These are phyloP conservation scores for Trifolium fragiferum DNA, from an alignment of 306 rosid genomes.

Conservation along the genomic window DNA sequence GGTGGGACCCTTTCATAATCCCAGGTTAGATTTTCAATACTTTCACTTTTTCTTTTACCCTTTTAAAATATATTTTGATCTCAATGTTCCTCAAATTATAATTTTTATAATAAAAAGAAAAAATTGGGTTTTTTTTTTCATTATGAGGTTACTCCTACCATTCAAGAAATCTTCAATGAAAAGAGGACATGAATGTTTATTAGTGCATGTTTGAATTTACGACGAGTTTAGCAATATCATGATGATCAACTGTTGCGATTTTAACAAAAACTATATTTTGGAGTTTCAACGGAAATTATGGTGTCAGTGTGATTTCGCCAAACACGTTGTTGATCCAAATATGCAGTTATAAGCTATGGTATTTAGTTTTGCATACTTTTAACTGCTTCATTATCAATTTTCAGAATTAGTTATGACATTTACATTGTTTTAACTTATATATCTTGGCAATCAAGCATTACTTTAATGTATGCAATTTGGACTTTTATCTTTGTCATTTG, in stretches of 20 bases:
- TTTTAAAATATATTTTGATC: slow-evolving; percentile 22
- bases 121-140: slow-evolving; percentile 5
- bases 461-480: background rate
- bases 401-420: background rate
- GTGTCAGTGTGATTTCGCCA: background rate
- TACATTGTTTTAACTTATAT: background rate
- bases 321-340: background rate
- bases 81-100: slow-evolving; percentile 5
- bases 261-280: background rate
- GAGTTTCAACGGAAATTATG: background rate
- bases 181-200: slow-evolving; percentile 19
- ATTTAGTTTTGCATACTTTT: background rate
- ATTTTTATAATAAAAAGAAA: background rate
- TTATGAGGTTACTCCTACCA: slow-evolving; percentile 15
- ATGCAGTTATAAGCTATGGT: background rate
- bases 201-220: background rate
- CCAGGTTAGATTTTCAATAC: slow-evolving; percentile 51
- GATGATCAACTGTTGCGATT: background rate
- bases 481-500: background rate
- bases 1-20: slow-evolving; percentile 73
- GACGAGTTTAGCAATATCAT: background rate
- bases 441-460: background rate
- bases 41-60: slow-evolving; percentile 21
- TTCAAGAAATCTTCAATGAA: slow-evolving; percentile 12
- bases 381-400: background rate